These are phyloP conservation scores for Cryptococcus floricola DNA, from an alignment of 1,284 basidiomycete species.

Conservation along the genomic window DNA sequence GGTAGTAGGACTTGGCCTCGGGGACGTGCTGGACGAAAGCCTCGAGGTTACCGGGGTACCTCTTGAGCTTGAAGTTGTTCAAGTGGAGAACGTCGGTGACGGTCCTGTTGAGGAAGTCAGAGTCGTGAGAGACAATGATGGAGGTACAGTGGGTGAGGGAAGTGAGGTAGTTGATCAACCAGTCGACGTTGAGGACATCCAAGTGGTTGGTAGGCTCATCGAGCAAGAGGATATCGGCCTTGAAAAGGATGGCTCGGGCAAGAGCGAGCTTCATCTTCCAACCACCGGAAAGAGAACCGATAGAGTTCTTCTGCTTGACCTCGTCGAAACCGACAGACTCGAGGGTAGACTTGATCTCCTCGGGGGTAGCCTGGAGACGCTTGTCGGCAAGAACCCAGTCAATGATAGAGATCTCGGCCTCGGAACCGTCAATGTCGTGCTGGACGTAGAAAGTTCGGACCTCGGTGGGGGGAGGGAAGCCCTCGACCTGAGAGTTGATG, in stretches of 20 bases:
- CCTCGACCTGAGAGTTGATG: conserved; percentile 81
- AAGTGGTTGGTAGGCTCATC: conserved; percentile 99
- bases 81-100: conserved; percentile 98
- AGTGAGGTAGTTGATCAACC: conserved; percentile 94
- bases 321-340: conserved; percentile 86
- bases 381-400: conserved; percentile 83
- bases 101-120: conserved; percentile 96
- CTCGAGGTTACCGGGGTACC: conserved; percentile 97
- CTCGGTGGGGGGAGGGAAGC: conserved; percentile 37
- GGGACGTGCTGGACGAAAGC: conserved; percentile 89
- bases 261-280: conserved; percentile 99
- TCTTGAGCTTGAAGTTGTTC: conserved; percentile 98
- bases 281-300: conserved; percentile 93
- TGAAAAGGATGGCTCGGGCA: conserved; percentile 97
- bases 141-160: conserved; percentile 87
- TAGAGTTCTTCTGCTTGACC: conserved; percentile 77
- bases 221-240: conserved; percentile 92
- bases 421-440: conserved; percentile 95
- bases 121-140: conserved; percentile 99
- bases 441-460: conserved; percentile 68
- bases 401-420: conserved; percentile 85
- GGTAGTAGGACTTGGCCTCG: conserved; percentile 97
- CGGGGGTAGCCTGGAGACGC: conserved; percentile 69
- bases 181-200: conserved; percentile 93
- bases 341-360: conserved; percentile 75